phyloP scores from a whole-genome alignment of 1,284 basidiomycete genomes.

The Leccinum angustisporum region DNA sequence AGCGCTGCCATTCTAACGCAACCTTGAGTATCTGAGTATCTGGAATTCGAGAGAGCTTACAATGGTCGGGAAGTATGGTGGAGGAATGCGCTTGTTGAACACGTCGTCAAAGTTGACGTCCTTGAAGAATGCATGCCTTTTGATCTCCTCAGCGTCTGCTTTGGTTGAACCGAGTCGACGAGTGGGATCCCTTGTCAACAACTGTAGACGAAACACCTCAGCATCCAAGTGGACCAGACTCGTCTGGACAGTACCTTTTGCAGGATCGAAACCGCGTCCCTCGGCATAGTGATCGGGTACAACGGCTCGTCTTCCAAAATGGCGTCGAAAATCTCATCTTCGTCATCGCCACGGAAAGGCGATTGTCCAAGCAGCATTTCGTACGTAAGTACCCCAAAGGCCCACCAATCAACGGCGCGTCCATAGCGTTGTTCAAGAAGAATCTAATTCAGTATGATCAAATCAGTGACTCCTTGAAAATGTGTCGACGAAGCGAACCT shows the following conservation, averaged over 20 bases:
- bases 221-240: neutral
- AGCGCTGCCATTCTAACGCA: constrained; percentile 67
- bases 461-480: neutral
- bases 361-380: constrained; percentile 99
- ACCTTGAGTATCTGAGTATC: constrained; percentile 7
- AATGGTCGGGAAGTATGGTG: constrained; percentile 96
- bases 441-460: constrained; percentile 58
- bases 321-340: constrained; percentile 99
- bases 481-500: constrained; percentile 53
- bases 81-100: constrained; percentile 92
- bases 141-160: constrained; percentile 96
- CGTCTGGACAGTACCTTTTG: constrained; percentile 66
- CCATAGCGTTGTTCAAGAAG: constrained; percentile 97
- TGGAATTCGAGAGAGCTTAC: constrained; percentile 47
- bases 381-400: constrained; percentile 97
- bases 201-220: constrained; percentile 44
- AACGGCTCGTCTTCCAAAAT: constrained; percentile 98
- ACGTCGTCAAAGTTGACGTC: constrained; percentile 98
- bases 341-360: constrained; percentile 98
- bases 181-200: constrained; percentile 90
- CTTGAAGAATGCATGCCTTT: constrained; percentile 97
- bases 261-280: constrained; percentile 93
- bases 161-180: constrained; percentile 94
- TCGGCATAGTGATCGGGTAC: constrained; percentile 99
- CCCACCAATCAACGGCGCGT: constrained; percentile 99